Evolutionary conservation across 257 asterid species (phyloP).

Genomic region (Datura wrightii): DNA sequence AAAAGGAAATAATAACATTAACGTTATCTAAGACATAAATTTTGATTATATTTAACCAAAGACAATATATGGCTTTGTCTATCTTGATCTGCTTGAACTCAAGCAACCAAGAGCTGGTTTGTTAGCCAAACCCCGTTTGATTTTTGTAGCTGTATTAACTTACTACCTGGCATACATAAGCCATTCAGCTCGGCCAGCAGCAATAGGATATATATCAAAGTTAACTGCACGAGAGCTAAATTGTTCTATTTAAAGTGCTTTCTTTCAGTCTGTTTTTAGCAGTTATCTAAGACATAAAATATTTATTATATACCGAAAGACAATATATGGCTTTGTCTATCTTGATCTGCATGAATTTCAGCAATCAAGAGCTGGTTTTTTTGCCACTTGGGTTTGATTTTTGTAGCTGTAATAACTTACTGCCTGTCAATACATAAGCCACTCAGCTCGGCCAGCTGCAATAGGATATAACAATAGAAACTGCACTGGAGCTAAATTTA

Average conservation of each 20-base stretch:
- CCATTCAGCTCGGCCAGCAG: slow-evolving; percentile 50
- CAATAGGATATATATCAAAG: slow-evolving; percentile 6
- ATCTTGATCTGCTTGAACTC: too few species aligned
- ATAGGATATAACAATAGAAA: neutral
- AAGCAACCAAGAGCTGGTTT: too few species aligned
- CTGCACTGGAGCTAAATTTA: slow-evolving; percentile 13
- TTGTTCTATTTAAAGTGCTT: neutral
- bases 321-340: slow-evolving; percentile 38
- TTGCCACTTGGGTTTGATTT: slow-evolving; percentile 12
- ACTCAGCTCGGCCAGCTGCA: slow-evolving; percentile 55
- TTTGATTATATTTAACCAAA: neutral
- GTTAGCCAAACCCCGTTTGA: too few species aligned
- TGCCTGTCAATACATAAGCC: slow-evolving; percentile 43
- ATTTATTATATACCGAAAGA: neutral
- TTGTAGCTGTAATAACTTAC: slow-evolving; percentile 37
- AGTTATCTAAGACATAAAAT: too few species aligned
- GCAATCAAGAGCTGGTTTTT: slow-evolving; percentile 45
- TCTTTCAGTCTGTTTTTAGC: neutral
- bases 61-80: too few species aligned
- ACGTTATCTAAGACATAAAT: neutral
- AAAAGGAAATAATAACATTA: neutral
- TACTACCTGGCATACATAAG: slow-evolving; percentile 38
- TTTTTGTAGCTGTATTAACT: slow-evolving; percentile 34
- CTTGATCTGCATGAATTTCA: slow-evolving; percentile 36
- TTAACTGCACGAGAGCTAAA: slow-evolving; percentile 1